phyloP scores from a whole-genome alignment of 2,329 filamentous ascomycete species.

The Hirsutella minnesotensis region DNA sequence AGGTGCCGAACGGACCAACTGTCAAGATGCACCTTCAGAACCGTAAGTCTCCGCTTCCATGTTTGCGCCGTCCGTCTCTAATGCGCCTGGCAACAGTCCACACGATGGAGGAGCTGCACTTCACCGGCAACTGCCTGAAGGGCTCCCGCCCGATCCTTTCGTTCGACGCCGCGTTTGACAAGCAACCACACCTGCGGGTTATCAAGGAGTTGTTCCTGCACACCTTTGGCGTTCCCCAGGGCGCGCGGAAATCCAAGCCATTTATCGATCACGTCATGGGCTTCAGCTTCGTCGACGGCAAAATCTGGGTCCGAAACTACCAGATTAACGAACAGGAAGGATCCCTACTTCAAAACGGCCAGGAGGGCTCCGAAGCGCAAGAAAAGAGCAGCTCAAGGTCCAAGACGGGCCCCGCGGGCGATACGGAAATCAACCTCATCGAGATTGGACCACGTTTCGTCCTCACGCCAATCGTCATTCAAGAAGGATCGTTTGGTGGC shows the following conservation, averaged over 20 bases:
- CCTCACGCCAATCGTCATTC: conserved; percentile 85
- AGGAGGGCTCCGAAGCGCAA: conserved; percentile 30
- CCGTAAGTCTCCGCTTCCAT: conserved; percentile 27
- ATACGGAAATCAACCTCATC: conserved; percentile 70
- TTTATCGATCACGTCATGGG: conserved; percentile 94
- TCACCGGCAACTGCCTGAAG: conserved; percentile 93
- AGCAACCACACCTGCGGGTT: conserved; percentile 64
- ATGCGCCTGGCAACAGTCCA: conserved; percentile 48
- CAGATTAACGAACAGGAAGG: conserved; percentile 77
- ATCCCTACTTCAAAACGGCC: conserved; percentile 29
- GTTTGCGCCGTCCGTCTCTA: conserved; percentile 7
- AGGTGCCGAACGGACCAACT: conserved; percentile 61
- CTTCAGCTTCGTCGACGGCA: conserved; percentile 82
- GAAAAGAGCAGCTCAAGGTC: conserved; percentile 21
- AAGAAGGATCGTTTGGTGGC: conserved; percentile 89
- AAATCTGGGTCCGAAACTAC: conserved; percentile 93
- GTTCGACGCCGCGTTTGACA: conserved; percentile 81
- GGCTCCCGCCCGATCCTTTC: conserved; percentile 83
- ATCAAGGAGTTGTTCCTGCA: conserved; percentile 86
- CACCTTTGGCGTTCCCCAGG: conserved; percentile 84
- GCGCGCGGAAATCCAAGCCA: conserved; percentile 80
- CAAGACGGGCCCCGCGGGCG: conserved; percentile 35
- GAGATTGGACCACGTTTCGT: conserved; percentile 94
- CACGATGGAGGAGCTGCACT: conserved; percentile 94
- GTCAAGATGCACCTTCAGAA: conserved; percentile 68